These are phyloP conservation scores for Cladobotryum mycophilum DNA, from an alignment of 2,329 filamentous ascomycete species.

Conservation along the genomic window DNA sequence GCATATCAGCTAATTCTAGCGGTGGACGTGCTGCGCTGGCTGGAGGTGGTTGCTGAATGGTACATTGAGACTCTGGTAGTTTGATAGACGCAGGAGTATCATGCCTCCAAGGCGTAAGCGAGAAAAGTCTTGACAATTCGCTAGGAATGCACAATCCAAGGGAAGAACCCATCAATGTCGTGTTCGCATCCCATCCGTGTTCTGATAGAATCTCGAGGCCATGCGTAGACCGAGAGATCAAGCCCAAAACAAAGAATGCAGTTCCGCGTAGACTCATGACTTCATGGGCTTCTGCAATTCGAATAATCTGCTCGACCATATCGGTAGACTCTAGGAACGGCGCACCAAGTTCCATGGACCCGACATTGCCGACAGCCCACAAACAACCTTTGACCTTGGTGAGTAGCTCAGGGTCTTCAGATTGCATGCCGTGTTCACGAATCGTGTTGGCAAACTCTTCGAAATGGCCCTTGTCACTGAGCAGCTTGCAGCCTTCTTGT, in stretches of 20 bases:
- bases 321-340: conserved; percentile 88
- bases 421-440: conserved; percentile 76
- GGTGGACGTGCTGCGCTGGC: conserved; percentile 35
- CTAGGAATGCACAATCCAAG: conserved; percentile 82
- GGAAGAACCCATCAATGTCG: conserved; percentile 73
- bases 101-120: conserved; percentile 56
- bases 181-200: conserved; percentile 87
- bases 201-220: conserved; percentile 87
- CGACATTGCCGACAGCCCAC: conserved; percentile 97
- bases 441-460: conserved; percentile 88
- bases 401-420: conserved; percentile 76
- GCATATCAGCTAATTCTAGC: conserved; percentile 36
- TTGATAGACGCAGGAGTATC: conserved; percentile 40
- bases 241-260: conserved; percentile 88
- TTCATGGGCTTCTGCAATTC: conserved; percentile 80
- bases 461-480: conserved; percentile 93
- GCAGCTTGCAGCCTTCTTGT: conserved; percentile 80
- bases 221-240: conserved; percentile 87
- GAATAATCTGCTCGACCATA: conserved; percentile 79
- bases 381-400: conserved; percentile 94
- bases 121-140: conserved; percentile 72
- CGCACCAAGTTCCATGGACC: conserved; percentile 94
- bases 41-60: conserved; percentile 40
- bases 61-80: conserved; percentile 47
- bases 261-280: conserved; percentile 93